Conservation (phyloP, 192 early-diverging fungal species). For the Coemansia sp. region DNA sequence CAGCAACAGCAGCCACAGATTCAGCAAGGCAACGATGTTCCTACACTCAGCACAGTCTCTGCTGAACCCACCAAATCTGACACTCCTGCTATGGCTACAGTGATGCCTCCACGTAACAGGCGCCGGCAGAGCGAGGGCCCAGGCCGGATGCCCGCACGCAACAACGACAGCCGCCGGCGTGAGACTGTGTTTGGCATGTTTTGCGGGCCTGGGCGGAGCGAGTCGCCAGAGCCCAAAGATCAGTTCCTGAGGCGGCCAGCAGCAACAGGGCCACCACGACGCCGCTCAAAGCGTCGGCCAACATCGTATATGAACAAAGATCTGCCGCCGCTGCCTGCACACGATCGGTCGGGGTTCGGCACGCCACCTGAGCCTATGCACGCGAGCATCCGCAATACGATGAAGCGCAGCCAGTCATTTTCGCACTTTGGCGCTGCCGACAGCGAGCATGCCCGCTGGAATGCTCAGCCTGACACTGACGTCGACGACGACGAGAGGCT, state of each 20-base stretch:
- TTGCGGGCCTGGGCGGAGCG: constrained; percentile 6
- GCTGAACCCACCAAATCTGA: neutral
- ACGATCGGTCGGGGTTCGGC: neutral
- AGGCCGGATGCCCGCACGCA: neutral
- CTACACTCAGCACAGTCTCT: constrained; percentile 8
- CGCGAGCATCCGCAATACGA: constrained; percentile 3
- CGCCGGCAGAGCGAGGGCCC: constrained; percentile 11
- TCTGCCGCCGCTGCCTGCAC: constrained; percentile 24
- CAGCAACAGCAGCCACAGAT: neutral
- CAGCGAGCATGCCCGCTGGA: neutral
- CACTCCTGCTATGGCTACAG: neutral
- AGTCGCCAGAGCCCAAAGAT: neutral
- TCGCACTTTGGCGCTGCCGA: constrained; percentile 19
- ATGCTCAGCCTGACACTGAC: neutral
- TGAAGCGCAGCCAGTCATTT: constrained; percentile 39
- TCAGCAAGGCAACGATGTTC: constrained; percentile 6
- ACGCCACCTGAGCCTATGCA: neutral
- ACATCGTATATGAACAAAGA: constrained; percentile 26
- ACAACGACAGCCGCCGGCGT: constrained; percentile 20
- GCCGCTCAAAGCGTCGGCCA: neutral
- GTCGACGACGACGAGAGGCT: neutral
- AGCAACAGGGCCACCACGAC: neutral
- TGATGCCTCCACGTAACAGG: constrained; percentile 12
- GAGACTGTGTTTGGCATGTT: constrained; percentile 46
- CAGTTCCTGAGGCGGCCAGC: neutral